Evolutionary conservation across 306 rosid species (phyloP).

Genomic region (Vachellia pachyceras): DNA sequence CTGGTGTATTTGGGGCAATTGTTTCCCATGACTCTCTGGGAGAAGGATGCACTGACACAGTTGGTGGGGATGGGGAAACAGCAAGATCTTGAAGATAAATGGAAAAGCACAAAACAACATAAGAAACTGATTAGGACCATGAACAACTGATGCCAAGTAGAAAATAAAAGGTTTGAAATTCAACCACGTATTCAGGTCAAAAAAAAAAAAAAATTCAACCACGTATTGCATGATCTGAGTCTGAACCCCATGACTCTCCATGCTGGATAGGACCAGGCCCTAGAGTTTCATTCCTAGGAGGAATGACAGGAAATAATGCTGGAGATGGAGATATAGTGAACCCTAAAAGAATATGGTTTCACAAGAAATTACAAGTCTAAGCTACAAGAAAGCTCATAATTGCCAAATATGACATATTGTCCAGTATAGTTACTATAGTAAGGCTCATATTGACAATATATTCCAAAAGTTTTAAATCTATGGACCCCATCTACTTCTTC

Average conservation of each 20-base stretch:
- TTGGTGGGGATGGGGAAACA: slow-evolving; percentile 62
- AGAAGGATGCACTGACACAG: slow-evolving; percentile 50
- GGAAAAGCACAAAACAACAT: not conserved
- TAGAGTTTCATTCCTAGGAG: slow-evolving; percentile 56
- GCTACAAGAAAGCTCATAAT: slow-evolving; percentile 9
- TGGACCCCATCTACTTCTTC: not conserved
- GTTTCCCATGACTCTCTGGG: slow-evolving; percentile 41
- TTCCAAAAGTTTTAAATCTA: not conserved
- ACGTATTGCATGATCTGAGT: not conserved
- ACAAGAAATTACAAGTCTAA: not conserved
- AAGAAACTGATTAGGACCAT: not conserved
- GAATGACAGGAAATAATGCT: slow-evolving; percentile 46
- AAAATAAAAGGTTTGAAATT: slow-evolving; percentile 14
- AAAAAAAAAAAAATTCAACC: slow-evolving; percentile 33
- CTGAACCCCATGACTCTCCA: slow-evolving; percentile 44
- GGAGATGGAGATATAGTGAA: slow-evolving; percentile 64
- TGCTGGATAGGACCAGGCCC: slow-evolving; percentile 54
- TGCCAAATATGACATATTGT: slow-evolving; percentile 27
- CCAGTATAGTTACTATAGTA: not conserved
- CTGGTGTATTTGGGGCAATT: slow-evolving; percentile 51
- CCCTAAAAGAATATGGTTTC: slow-evolving; percentile 50
- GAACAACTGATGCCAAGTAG: not conserved
- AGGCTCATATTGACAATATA: slow-evolving; percentile 4
- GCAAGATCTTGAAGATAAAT: slow-evolving; percentile 50
- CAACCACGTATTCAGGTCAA: slow-evolving; percentile 7